These are phyloP conservation scores for Cantharellus cinnabarinus DNA, from an alignment of 768 basidiomycete genomes.

Conservation along the genomic window DNA sequence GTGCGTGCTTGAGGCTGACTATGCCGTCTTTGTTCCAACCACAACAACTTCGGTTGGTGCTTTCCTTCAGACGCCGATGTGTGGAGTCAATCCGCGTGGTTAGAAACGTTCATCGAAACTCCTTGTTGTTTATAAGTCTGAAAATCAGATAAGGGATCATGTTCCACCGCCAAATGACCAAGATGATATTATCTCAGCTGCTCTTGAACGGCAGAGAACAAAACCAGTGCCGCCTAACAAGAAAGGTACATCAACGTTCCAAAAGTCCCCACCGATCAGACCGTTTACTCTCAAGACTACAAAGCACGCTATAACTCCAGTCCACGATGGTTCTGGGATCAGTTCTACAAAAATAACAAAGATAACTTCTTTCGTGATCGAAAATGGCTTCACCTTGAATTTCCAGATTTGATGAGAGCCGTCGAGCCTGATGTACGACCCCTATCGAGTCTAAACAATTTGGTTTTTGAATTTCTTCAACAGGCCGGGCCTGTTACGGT, in stretches of 20 bases:
- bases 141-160: conserved; percentile 33
- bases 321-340: conserved; percentile 43
- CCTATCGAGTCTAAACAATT: background rate
- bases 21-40: background rate
- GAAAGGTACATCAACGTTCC: conserved; percentile 21
- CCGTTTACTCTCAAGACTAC: background rate
- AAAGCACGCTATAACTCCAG: conserved; percentile 15
- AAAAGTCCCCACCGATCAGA: background rate
- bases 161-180: conserved; percentile 72
- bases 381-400: conserved; percentile 92
- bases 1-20: background rate
- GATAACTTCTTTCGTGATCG: conserved; percentile 88
- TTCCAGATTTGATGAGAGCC: conserved; percentile 64
- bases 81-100: conserved; percentile 71
- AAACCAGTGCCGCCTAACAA: conserved; percentile 59
- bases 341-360: conserved; percentile 73
- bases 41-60: background rate
- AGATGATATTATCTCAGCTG: conserved; percentile 42
- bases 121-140: background rate
- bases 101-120: background rate
- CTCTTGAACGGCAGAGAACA: conserved; percentile 46
- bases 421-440: conserved; percentile 39
- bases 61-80: conserved; percentile 18
- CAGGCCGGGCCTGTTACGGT: conserved; percentile 63
- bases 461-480: background rate